Percentiles rank a stretch among this genome's conserved stretches.
phyloP scores from a whole-genome alignment of 2,329 filamentous ascomycete genomes.

The Colletotrichum tanaceti region DNA sequence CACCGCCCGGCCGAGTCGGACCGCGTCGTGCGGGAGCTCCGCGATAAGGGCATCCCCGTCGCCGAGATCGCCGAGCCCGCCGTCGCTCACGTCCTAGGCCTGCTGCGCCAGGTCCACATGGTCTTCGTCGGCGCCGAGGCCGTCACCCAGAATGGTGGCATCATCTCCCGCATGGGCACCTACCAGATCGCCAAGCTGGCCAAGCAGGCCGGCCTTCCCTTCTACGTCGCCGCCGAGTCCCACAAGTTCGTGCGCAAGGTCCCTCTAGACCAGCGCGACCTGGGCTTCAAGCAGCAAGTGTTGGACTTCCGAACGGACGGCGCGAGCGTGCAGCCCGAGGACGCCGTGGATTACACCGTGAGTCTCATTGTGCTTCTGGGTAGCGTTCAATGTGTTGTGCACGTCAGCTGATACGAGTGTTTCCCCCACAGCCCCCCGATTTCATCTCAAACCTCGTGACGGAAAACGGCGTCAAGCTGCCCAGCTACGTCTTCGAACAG shows the following conservation, averaged over 20 bases:
- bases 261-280: constrained; percentile 82
- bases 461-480: constrained; percentile 77
- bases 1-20: constrained; percentile 70
- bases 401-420: constrained; percentile 44
- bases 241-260: constrained; percentile 96
- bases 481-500: constrained; percentile 76
- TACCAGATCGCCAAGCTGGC: constrained; percentile 89
- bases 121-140: constrained; percentile 81
- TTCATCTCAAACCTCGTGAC: constrained; percentile 80
- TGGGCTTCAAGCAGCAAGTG: constrained; percentile 82
- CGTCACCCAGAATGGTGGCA: constrained; percentile 92
- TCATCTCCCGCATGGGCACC: constrained; percentile 87
- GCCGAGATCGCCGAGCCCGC: constrained; percentile 68
- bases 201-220: constrained; percentile 74
- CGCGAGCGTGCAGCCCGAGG: constrained; percentile 57
- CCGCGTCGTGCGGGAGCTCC: constrained; percentile 76
- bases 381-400: not conserved
- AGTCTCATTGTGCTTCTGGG: constrained; percentile 44
- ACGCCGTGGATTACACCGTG: constrained; percentile 78
- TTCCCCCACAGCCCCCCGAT: constrained; percentile 66
- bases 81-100: constrained; percentile 80
- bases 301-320: constrained; percentile 75
- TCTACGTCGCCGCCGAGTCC: constrained; percentile 93
- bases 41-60: constrained; percentile 81
- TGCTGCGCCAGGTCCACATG: constrained; percentile 68